Base-by-base conservation (phyloP, 768 basidiomycete species). In the Rhodosporidiobolus sp. region DNA sequence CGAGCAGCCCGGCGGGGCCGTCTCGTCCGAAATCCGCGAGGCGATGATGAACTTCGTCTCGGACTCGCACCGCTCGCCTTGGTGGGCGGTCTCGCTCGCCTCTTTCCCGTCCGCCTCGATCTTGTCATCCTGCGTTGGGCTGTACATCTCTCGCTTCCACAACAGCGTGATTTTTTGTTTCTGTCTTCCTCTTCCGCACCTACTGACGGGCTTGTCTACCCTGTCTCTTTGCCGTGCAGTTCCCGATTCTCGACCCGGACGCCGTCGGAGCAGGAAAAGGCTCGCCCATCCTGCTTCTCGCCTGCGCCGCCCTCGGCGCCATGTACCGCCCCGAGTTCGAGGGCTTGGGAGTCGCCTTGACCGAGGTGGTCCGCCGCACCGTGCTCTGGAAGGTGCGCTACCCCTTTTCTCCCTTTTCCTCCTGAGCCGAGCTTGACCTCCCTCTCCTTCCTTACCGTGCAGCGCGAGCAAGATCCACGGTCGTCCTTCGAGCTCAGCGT, bases 261-360 rank as follows among this genome's bases (percentile, higher is more conserved):
- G 20, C 19, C 38, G 12, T 58, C 57, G 38, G 22, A 4, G 9
- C 24, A 12, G 57, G 35, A 10, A 43, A 11, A 17, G 22, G 22
- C 7, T 43, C 57, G 14, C 57, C 57, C 22, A 38, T 58, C 4
- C 57, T 58, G 38, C 38, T 58, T 19, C 57, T 58, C 8, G 9
- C 35, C 12, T 58, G 57, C 38, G 57, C 57, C 38, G 57, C 57
- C 26, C 22, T 58, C 22, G 57, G 57, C 38, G 57, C 57, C 35
- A 58, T 58, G 57, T 58, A 58, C 57, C 57, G 57, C 14, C 35
- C 57, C 38, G 57, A 58, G 10, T 58, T 58, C 35, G 57, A 58
- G 20, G 57, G 57, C 0, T 34, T 58, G 12, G 57, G 57, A 11
- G 35, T 58, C 57, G 57, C 57, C 2, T 38, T 58, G 26, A 58